phyloP scores from a whole-genome alignment of 2,329 filamentous ascomycete genomes.

The Neodidymelliopsis sp. region DNA sequence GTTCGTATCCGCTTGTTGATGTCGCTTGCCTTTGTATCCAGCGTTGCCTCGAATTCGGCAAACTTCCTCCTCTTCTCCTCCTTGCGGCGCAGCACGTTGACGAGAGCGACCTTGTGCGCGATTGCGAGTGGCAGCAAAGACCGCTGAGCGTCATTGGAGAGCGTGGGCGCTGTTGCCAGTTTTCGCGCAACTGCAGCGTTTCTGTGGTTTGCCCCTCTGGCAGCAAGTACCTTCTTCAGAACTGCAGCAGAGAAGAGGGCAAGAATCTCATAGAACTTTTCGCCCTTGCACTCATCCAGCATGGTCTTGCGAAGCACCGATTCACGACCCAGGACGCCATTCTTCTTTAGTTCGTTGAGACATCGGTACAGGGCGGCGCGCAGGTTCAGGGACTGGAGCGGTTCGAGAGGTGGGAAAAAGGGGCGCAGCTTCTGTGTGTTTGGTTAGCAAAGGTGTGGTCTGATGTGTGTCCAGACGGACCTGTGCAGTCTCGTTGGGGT shows the following conservation, averaged over 20 bases:
- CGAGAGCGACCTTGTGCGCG: slow-evolving; percentile 74
- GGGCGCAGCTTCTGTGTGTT: slow-evolving; percentile 77
- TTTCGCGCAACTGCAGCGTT: slow-evolving; percentile 56
- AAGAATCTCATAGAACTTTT: slow-evolving; percentile 86
- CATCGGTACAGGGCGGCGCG: slow-evolving; percentile 82
- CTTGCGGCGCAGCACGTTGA: slow-evolving; percentile 66
- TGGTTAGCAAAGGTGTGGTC: slow-evolving; percentile 3
- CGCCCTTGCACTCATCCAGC: slow-evolving; percentile 94
- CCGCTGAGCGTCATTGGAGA: slow-evolving; percentile 43
- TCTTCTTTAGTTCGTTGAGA: slow-evolving; percentile 87
- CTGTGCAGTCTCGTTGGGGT: slow-evolving; percentile 75
- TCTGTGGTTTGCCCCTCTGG: slow-evolving; percentile 53
- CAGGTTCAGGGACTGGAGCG: slow-evolving; percentile 88
- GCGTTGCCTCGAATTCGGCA: slow-evolving; percentile 67
- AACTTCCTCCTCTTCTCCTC: slow-evolving; percentile 66
- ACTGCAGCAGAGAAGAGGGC: slow-evolving; percentile 84
- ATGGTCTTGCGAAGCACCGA: slow-evolving; percentile 88
- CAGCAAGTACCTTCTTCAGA: slow-evolving; percentile 71
- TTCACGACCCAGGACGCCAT: slow-evolving; percentile 80
- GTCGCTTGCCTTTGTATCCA: slow-evolving; percentile 69
- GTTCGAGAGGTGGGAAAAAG: slow-evolving; percentile 90
- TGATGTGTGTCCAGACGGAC: slow-evolving; percentile 53
- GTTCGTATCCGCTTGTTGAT: slow-evolving; percentile 63
- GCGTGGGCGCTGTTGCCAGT: slow-evolving; percentile 54
- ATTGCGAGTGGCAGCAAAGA: slow-evolving; percentile 71